A percentile compares a stretch with the other conserved stretches of the same genome.
Evolutionary conservation across 2,329 filamentous ascomycete genomes (phyloP).

Genomic region (Botrytis galanthina): DNA sequence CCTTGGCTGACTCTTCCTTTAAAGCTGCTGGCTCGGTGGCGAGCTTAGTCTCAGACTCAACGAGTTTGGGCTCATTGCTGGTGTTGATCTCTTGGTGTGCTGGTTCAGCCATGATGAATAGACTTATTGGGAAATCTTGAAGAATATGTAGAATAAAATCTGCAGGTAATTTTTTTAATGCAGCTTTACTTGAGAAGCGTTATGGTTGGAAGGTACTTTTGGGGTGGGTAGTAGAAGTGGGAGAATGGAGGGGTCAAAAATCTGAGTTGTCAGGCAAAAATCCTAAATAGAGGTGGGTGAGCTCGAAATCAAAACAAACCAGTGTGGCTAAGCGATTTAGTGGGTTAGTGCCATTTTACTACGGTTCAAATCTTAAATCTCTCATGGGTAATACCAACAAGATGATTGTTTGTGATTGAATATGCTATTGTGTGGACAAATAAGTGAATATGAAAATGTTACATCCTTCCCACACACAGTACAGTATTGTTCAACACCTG

Average conservation of each 20-base stretch:
- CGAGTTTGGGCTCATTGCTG: conserved; percentile 40
- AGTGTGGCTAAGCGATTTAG: conserved; percentile 15
- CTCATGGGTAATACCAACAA: neutral
- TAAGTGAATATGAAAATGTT: neutral
- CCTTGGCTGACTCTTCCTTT: conserved; percentile 30
- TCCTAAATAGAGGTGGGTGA: neutral
- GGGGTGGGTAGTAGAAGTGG: conserved; percentile 13
- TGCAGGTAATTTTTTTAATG: conserved; percentile 4
- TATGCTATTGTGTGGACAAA: neutral
- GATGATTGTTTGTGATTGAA: neutral
- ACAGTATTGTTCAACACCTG: neutral
- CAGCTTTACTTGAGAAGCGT: conserved; percentile 11
- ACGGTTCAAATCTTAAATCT: neutral
- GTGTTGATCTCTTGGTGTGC: conserved; percentile 42
- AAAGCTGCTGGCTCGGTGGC: conserved; percentile 40
- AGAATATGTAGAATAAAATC: conserved; percentile 6
- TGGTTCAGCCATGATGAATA: conserved; percentile 33
- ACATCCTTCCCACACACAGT: neutral
- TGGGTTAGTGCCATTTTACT: conserved; percentile 2
- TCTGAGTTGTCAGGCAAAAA: conserved; percentile 21
- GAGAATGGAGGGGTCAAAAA: conserved; percentile 21
- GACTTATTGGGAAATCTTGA: neutral
- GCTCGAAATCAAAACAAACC: conserved; percentile 14
- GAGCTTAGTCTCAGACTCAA: conserved; percentile 45
- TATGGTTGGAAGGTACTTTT: conserved; percentile 18